These are phyloP conservation scores for Tylopilus plumbeoviolaceoides DNA, from an alignment of 768 basidiomycete species.

Conservation along the genomic window DNA sequence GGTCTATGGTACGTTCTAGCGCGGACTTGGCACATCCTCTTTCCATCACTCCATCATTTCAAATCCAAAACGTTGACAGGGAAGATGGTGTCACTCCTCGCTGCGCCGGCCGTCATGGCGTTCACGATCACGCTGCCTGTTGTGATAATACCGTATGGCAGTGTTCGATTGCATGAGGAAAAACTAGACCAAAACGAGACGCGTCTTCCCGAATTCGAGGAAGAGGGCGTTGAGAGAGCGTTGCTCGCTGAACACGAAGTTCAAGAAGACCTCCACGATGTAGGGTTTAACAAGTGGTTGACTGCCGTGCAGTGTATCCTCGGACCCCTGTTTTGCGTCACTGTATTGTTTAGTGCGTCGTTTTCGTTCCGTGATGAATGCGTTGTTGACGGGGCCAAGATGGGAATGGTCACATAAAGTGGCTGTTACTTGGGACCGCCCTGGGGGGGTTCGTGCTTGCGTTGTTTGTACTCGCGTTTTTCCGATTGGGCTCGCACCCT, in stretches of 20 bases:
- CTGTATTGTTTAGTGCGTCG: constrained; percentile 72
- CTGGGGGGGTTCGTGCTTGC: constrained; percentile 53
- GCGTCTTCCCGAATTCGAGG: constrained; percentile 66
- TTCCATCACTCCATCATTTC: constrained; percentile 82
- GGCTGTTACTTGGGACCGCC: constrained; percentile 52
- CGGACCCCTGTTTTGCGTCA: constrained; percentile 74
- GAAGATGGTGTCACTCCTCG: constrained; percentile 71
- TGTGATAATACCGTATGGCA: constrained; percentile 59
- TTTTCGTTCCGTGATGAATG: neutral
- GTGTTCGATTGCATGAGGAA: constrained; percentile 15
- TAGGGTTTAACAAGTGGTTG: constrained; percentile 75
- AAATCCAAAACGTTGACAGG: constrained; percentile 63
- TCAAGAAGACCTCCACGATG: constrained; percentile 62
- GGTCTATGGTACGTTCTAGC: constrained; percentile 32
- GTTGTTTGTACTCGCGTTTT: constrained; percentile 55
- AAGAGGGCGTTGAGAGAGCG: constrained; percentile 65
- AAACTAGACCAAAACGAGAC: constrained; percentile 35
- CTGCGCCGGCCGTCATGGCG: constrained; percentile 80
- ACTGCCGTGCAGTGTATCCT: constrained; percentile 79
- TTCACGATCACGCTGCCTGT: constrained; percentile 91
- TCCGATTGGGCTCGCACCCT: constrained; percentile 53
- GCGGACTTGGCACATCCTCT: constrained; percentile 59
- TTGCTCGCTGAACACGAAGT: constrained; percentile 74
- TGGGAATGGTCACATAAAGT: constrained; percentile 40
- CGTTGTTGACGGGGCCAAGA: constrained; percentile 11